A percentile compares a stretch with the other conserved stretches of the same genome.
phyloP scores from a whole-genome alignment of 495 filamentous ascomycete species.

The Annulohypoxylon nitens region DNA sequence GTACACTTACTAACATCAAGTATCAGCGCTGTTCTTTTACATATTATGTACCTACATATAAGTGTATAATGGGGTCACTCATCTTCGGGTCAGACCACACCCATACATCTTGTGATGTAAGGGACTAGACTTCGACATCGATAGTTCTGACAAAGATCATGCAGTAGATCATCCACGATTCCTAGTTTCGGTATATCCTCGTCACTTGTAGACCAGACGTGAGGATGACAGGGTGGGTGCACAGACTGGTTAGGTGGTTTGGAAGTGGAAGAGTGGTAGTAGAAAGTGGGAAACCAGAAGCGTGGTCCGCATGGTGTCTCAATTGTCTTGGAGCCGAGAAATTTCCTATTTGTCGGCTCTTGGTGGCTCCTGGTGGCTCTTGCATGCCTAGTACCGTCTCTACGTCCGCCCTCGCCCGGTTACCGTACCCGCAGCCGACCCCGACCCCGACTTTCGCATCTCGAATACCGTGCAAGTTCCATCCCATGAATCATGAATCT shows the following conservation, averaged over 20 bases:
- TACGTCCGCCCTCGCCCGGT: not conserved
- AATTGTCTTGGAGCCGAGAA: conserved; percentile 4
- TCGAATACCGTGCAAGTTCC: conserved; percentile 18
- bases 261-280: not conserved
- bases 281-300: not conserved
- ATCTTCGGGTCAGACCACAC: not conserved
- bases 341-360: conserved; percentile 20
- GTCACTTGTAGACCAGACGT: not conserved
- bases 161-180: not conserved
- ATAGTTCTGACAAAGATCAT: conserved; percentile 13
- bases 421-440: conserved; percentile 1
- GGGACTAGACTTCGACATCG: not conserved
- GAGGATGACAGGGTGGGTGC: conserved; percentile 10
- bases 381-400: too few relatives aligned
- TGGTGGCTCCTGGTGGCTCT: not conserved
- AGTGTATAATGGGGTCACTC: not conserved
- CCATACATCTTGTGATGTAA: conserved; percentile 1
- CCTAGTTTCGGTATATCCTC: not conserved
- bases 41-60: too few relatives aligned
- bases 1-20: too few relatives aligned
- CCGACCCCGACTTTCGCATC: conserved; percentile 30
- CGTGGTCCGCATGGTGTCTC: conserved; percentile 3
- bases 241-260: conserved; percentile 14
- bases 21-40: not conserved
- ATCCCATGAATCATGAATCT: not conserved